Percentiles rank a stretch among this genome's conserved stretches.
Conservation (phyloP, 2,329 filamentous ascomycete genomes). For the Leptodontidium sp. region DNA sequence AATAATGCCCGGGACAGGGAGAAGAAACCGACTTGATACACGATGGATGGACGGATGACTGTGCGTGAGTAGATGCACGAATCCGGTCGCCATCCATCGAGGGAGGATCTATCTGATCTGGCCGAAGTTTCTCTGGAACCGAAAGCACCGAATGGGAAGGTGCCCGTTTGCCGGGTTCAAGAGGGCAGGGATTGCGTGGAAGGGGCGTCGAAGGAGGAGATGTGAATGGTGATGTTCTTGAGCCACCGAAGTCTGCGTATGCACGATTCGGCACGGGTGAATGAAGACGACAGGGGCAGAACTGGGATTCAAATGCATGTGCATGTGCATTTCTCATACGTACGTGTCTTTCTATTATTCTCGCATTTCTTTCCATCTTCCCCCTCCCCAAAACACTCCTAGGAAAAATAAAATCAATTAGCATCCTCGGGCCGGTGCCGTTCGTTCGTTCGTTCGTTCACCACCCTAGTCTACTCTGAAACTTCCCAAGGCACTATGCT, state of each 20-base stretch:
- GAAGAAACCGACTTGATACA: slow-evolving; percentile 28
- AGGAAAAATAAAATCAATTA: not conserved
- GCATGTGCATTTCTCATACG: not conserved
- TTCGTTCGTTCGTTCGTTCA: not conserved
- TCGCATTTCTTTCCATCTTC: not conserved
- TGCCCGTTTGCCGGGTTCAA: slow-evolving; percentile 5
- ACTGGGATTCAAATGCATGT: not conserved
- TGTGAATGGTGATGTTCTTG: not conserved
- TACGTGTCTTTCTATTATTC: too few relatives aligned
- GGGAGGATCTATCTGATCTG: not conserved
- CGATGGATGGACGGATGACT: not conserved
- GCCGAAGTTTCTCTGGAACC: slow-evolving; percentile 4
- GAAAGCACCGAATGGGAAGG: not conserved
- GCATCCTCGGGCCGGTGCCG: slow-evolving; percentile 11
- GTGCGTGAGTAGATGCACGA: not conserved
- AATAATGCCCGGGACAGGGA: not conserved
- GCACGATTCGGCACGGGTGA: not conserved
- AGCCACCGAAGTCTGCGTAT: not conserved
- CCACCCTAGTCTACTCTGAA: slow-evolving; percentile 3
- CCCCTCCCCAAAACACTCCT: not conserved
- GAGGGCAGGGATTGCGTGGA: slow-evolving; percentile 11
- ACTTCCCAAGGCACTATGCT: slow-evolving; percentile 10
- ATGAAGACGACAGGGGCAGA: not conserved
- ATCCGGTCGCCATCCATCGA: too few relatives aligned
- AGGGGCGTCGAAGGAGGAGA: slow-evolving; percentile 6